These are phyloP conservation scores for Exophiala mesophila DNA, from an alignment of 2,329 filamentous ascomycete species.

Conservation along the genomic window DNA sequence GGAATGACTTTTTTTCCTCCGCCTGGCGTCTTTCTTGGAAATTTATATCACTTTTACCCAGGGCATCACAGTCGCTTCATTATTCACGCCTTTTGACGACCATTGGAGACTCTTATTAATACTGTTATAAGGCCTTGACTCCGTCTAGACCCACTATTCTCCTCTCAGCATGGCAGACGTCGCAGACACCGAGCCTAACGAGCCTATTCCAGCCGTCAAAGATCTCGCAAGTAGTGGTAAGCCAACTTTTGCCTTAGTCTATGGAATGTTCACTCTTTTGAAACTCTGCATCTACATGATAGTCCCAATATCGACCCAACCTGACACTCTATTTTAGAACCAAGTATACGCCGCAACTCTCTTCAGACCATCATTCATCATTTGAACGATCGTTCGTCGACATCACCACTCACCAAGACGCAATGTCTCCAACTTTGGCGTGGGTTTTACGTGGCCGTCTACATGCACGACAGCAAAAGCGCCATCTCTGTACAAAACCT, in stretches of 20 bases:
- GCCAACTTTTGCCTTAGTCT: constrained; percentile 3
- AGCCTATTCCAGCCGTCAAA: constrained; percentile 24
- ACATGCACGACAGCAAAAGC: constrained; percentile 28
- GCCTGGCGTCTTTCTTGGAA: neutral
- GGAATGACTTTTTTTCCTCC: neutral
- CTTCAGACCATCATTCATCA: constrained; percentile 19
- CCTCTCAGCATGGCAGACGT: too few relatives aligned
- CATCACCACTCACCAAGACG: constrained; percentile 16
- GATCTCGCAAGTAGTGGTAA: constrained; percentile 27
- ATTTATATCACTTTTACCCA: too few relatives aligned
- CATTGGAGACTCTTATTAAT: too few relatives aligned
- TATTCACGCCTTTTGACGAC: too few relatives aligned
- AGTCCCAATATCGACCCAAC: too few relatives aligned
- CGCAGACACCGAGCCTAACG: constrained; percentile 7
- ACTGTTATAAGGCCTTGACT: too few relatives aligned
- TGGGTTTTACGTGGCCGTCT: constrained; percentile 25
- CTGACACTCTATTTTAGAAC: constrained; percentile 13
- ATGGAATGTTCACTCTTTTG: neutral
- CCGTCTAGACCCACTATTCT: too few relatives aligned
- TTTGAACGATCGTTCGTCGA: constrained; percentile 14
- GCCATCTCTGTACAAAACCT: constrained; percentile 24
- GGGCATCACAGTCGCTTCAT: too few relatives aligned
- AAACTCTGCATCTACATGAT: too few relatives aligned
- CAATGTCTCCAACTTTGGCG: constrained; percentile 27
- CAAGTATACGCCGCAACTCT: constrained; percentile 18